These are phyloP conservation scores for Aspergillus sp. DNA, from an alignment of 2,329 filamentous ascomycete species.

Conservation along the genomic window DNA sequence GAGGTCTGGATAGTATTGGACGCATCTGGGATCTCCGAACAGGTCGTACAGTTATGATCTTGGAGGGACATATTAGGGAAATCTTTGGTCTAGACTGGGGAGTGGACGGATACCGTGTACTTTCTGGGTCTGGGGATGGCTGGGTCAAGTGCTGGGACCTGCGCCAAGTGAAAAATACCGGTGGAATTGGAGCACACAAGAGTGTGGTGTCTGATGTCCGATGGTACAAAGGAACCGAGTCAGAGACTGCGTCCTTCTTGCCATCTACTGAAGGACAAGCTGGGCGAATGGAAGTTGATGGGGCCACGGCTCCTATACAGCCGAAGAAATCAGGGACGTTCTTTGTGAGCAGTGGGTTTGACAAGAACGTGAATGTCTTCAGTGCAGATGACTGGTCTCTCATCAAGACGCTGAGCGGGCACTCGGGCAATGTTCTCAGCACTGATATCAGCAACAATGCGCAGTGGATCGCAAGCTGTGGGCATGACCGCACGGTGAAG, in stretches of 20 bases:
- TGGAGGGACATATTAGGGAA: slow-evolving; percentile 89
- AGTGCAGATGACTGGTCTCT: slow-evolving; percentile 95
- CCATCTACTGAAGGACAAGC: slow-evolving; percentile 64
- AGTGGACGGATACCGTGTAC: slow-evolving; percentile 82
- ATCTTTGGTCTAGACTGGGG: slow-evolving; percentile 95
- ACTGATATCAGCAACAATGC: slow-evolving; percentile 84
- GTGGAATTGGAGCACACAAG: slow-evolving; percentile 87
- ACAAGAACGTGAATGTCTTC: slow-evolving; percentile 93
- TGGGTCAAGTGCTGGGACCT: slow-evolving; percentile 99
- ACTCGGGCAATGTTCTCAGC: slow-evolving; percentile 88
- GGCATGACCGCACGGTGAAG: slow-evolving; percentile 93
- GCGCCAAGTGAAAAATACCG: slow-evolving; percentile 78
- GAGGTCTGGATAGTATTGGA: slow-evolving; percentile 91
- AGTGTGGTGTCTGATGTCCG: slow-evolving; percentile 89
- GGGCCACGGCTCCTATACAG: slow-evolving; percentile 41
- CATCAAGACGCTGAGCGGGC: slow-evolving; percentile 82
- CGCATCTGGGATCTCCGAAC: slow-evolving; percentile 93
- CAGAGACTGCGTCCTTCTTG: slow-evolving; percentile 60
- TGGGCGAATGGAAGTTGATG: slow-evolving; percentile 50
- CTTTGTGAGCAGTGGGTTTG: slow-evolving; percentile 86
- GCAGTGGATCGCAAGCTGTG: slow-evolving; percentile 90
- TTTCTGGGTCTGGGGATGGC: slow-evolving; percentile 90
- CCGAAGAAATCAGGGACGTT: slow-evolving; percentile 91
- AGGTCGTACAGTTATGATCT: slow-evolving; percentile 90
- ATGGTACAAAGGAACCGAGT: slow-evolving; percentile 89